Percentiles rank a stretch among this genome's conserved stretches.
Conservation (phyloP, 768 basidiomycete genomes). For the Pholiota conissans region DNA sequence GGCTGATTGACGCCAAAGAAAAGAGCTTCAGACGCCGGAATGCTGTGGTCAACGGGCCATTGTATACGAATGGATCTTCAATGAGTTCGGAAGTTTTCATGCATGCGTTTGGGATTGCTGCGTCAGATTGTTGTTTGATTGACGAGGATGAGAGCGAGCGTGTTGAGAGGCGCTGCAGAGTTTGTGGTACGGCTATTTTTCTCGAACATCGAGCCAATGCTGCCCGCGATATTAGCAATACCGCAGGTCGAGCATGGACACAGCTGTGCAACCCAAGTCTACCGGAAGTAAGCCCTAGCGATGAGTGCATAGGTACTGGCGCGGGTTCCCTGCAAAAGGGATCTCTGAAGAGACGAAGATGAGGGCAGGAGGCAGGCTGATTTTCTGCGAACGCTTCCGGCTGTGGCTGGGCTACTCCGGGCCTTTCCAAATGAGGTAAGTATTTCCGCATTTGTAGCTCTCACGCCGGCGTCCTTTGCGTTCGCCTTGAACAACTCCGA, state of each 20-base stretch:
- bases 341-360: not conserved
- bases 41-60: constrained; percentile 70
- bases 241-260: not conserved
- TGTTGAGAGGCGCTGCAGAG: constrained; percentile 3
- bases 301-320: constrained; percentile 5
- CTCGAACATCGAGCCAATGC: not conserved
- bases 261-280: not conserved
- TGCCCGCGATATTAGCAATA: not conserved
- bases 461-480: not conserved
- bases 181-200: not conserved
- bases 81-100: constrained; percentile 13
- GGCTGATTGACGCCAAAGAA: constrained; percentile 74
- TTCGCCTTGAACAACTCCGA: not conserved
- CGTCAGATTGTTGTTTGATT: constrained; percentile 12
- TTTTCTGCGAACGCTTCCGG: too few species aligned
- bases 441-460: constrained; percentile 13
- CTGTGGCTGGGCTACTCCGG: not conserved
- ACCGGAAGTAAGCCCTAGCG: constrained; percentile 4
- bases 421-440: constrained; percentile 1
- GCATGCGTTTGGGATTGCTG: constrained; percentile 1
- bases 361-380: not conserved
- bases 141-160: constrained; percentile 16
- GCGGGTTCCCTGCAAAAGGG: not conserved
- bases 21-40: constrained; percentile 82
- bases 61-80: constrained; percentile 43